Evolutionary conservation across 352 stramenopile genomes (phyloP), one percentile per base, ranked within the genome.

Genomic region (Globisporangium iwayamae): DNA sequence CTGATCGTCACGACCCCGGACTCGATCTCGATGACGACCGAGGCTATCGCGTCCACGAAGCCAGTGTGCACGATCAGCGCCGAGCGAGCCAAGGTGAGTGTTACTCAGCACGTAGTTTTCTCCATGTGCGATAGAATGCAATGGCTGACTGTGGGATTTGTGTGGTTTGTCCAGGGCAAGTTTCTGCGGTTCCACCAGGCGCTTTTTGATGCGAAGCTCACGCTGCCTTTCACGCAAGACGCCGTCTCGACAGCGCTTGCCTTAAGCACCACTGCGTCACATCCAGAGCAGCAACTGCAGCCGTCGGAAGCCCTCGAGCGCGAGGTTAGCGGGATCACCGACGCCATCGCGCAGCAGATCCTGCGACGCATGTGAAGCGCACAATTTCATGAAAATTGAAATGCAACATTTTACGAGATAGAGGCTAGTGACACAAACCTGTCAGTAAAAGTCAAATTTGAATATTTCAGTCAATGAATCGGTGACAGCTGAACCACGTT

Each of bases 11-110:
- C 79, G 8, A 93, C 84, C 0, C 84, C 85, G 9, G 85, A 93
- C 62, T 93, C 82, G 4, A 79, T 91, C 54, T 91, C 85, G 28
- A 93, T 93, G 85, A 87, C 81, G 0, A 93, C 85, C 22, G 85
- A 93, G 64, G 85, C 85, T 14, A 76, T 91, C 46, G 73, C 77
- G 8, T 71, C 78, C 0, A 67, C 71, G 11, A 89, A 85, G 32
- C 65, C 79, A 0, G 81, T 90, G n/a, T 72, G 85, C 14, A 82
- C 68, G 1, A 71, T 91, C 38, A 73, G 75, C 28, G 46, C 69
- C 5, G 69, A 87, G 16, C 67, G 57, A n/a, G 73, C 74, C 65
- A 83, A 68, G 63, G 79, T 90, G 66, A 46, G 45, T 34, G 38
- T 45, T n/a, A 36, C 36, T 1, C 30, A 56, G 11, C 25, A 8